Percentiles rank a stretch among this genome's conserved stretches.
Conservation (phyloP, 352 stramenopile genomes). For the Peronospora farinosa region DNA sequence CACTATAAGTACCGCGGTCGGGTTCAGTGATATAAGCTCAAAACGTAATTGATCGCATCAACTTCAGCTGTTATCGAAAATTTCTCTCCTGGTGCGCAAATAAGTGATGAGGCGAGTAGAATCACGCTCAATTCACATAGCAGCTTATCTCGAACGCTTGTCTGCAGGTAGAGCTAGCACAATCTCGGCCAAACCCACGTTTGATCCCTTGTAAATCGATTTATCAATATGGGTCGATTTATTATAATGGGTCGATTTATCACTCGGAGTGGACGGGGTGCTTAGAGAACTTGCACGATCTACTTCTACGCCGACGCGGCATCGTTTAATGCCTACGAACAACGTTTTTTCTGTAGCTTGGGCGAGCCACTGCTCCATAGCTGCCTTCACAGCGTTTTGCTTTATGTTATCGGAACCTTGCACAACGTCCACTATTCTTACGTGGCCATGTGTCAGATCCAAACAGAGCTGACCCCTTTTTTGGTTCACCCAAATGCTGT, state of each 20-base stretch:
- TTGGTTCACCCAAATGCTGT: too few relatives aligned
- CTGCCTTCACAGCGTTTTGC: conserved; percentile 7
- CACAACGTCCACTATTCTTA: conserved; percentile 9
- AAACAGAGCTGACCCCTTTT: conserved; percentile 40
- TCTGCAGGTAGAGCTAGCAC: conserved; percentile 14
- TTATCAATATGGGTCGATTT: too few relatives aligned
- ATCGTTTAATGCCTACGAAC: conserved; percentile 45
- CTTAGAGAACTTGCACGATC: conserved; percentile 9
- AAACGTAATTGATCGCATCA: conserved; percentile 17
- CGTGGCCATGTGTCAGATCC: conserved; percentile 28
- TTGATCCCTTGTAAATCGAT: conserved; percentile 5
- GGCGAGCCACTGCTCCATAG: too few relatives aligned
- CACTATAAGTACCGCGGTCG: conserved; percentile 33
- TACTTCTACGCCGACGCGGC: conserved; percentile 23
- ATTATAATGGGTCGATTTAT: too few relatives aligned
- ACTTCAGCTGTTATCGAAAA: neutral
- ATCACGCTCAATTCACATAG: conserved; percentile 20
- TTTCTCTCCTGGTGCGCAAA: conserved; percentile 10
- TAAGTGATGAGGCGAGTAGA: conserved; percentile 26
- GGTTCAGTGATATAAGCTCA: conserved; percentile 37
- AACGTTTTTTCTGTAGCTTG: conserved; percentile 14
- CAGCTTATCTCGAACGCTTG: conserved; percentile 27
- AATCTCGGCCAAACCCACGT: conserved; percentile 9
- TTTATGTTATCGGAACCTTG: conserved; percentile 4
- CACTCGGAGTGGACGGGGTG: conserved; percentile 20